A percentile compares a stretch with the other conserved stretches of the same genome.
These are phyloP conservation scores for Zizania palustris DNA, from an alignment of 202 grass and related monocot species.

Conservation along the genomic window DNA sequence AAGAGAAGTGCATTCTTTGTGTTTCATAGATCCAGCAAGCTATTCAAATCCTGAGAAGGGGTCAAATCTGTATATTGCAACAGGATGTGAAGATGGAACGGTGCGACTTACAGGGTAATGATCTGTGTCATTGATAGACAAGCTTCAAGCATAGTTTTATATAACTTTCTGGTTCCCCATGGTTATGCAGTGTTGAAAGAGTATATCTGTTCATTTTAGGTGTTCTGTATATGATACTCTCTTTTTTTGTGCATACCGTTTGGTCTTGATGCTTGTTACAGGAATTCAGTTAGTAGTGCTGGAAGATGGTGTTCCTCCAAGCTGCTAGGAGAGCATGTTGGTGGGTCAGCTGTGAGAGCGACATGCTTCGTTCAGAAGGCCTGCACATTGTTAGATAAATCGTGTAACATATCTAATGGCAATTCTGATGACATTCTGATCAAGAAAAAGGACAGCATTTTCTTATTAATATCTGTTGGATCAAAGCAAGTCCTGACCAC, in stretches of 20 bases:
- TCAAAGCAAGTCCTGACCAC: constrained; percentile 94
- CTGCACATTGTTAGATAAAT: constrained; percentile 52
- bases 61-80: constrained; percentile 64
- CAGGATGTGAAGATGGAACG: constrained; percentile 93
- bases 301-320: constrained; percentile 81
- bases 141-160: background rate
- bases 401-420: background rate
- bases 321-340: constrained; percentile 93
- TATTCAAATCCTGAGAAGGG: constrained; percentile 40
- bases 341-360: constrained; percentile 89
- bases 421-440: constrained; percentile 28
- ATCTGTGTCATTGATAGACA: constrained; percentile 16
- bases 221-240: background rate
- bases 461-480: constrained; percentile 87
- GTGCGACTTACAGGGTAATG: constrained; percentile 79
- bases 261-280: constrained; percentile 42
- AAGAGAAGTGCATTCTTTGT: constrained; percentile 89
- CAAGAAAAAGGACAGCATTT: constrained; percentile 44
- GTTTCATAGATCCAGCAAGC: constrained; percentile 60
- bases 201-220: constrained; percentile 25
- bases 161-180: background rate
- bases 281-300: constrained; percentile 53
- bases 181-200: constrained; percentile 3
- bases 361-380: constrained; percentile 71
- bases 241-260: background rate